Percentiles rank a stretch among this genome's conserved stretches.
Evolutionary conservation across 805 yeast species (phyloP).

Genomic region (Torulaspora maleeae): DNA sequence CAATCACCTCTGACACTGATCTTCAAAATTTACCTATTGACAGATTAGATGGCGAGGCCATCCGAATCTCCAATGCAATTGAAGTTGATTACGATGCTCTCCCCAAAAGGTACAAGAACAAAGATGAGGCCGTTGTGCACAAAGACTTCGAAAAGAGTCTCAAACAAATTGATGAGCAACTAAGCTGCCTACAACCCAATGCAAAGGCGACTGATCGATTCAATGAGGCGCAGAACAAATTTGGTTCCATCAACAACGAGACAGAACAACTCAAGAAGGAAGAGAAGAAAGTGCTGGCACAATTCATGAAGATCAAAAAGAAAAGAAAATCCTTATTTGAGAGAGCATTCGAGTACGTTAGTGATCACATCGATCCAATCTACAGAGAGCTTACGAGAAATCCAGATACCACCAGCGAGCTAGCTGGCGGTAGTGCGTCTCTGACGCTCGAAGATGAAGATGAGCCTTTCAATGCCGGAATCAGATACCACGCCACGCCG

Average conservation of each 20-base stretch:
- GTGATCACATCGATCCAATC: constrained; percentile 63
- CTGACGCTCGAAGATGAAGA: constrained; percentile 82
- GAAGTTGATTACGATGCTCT: constrained; percentile 52
- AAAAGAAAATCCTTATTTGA: constrained; percentile 60
- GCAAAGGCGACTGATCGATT: constrained; percentile 74
- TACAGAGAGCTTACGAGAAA: constrained; percentile 80
- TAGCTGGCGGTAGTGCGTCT: constrained; percentile 91
- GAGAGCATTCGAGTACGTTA: constrained; percentile 71
- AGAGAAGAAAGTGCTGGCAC: constrained; percentile 51
- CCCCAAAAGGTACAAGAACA: constrained; percentile 41
- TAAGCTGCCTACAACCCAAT: constrained; percentile 62
- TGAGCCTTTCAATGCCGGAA: constrained; percentile 80
- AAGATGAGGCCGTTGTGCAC: constrained; percentile 28
- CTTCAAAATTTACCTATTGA: constrained; percentile 60
- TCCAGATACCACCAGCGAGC: constrained; percentile 49
- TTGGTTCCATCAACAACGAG: constrained; percentile 59
- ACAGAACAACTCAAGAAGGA: constrained; percentile 54
- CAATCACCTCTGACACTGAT: constrained; percentile 52
- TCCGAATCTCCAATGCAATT: constrained; percentile 43
- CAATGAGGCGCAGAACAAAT: constrained; percentile 57
- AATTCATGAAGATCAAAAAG: constrained; percentile 55
- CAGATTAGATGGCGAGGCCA: constrained; percentile 40
- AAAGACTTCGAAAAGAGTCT: constrained; percentile 40
- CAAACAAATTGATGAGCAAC: constrained; percentile 33
- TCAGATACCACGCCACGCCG: constrained; percentile 91